Evolutionary conservation across 352 stramenopile genomes (phyloP), one percentile per base, ranked within the genome.

Genomic region (Globisporangium irregulare): DNA sequence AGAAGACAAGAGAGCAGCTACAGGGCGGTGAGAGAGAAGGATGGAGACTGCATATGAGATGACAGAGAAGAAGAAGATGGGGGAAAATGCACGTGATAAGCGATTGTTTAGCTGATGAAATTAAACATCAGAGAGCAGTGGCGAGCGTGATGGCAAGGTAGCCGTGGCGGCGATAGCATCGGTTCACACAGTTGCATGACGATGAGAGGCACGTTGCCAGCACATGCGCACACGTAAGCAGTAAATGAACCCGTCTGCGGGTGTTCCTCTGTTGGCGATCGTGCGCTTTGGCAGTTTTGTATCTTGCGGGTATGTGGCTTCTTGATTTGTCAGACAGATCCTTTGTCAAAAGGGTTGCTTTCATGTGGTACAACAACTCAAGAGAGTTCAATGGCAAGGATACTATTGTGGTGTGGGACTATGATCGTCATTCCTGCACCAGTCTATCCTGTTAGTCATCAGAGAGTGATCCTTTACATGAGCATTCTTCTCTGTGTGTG

Each of bases 1-100:
- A 67, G 25, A 60, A 22, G 62, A 50, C 12, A n/a, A 34, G 15
- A 12, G 25, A 55, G 22, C 53, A 54, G 59, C 32, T 12, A 38
- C 32, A 38, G 32, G 7, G 32, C 29, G 58, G 10, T 14, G 20
- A 48, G 24, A 48, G n/a, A 32, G 32, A 32, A 20, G 38, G 24
- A 7, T 15, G 24, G 27, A 22, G 29, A 27, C 18, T 18, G 3
- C 9, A 12, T 24, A 51, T 1, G 43, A 51, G 43, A 51, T 50
- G 5, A n/a, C 41, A n/a, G 41, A 9, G 12, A 25, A 18, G 18
- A 9, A 15, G 55, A 4, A 10, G 8, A 60, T 14, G 27, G 24
- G 27, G 27, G 18, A 27, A 18, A 46, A 29, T 29, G 18, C 18
- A 3, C 27, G 29, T 38, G 18, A 41, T 38, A 60, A 34, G 27